Percentiles rank a stretch among this genome's conserved stretches.
Conservation (phyloP, 129 eudicot genomes). For the Arctium lappa region DNA sequence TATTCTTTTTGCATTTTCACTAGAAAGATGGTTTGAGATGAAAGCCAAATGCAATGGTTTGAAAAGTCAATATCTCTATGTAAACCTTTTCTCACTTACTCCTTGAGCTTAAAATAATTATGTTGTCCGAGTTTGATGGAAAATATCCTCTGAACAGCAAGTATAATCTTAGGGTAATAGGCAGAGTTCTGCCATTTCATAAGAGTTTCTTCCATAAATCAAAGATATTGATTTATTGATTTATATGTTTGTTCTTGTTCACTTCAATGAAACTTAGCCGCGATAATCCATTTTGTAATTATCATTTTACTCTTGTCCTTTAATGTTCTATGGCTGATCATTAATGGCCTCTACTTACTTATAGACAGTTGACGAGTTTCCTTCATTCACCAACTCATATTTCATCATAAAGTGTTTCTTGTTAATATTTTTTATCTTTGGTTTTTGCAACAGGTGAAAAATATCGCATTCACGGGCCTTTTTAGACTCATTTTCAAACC, state of each 20-base stretch:
- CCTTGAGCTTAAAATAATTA: too few species aligned
- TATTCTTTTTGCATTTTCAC: neutral
- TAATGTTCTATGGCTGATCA: neutral
- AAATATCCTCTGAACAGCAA: too few species aligned
- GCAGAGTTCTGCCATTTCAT: too few species aligned
- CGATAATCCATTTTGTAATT: neutral
- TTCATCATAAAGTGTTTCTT: neutral
- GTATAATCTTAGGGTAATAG: too few species aligned
- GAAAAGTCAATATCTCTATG: too few species aligned
- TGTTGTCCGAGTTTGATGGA: too few species aligned
- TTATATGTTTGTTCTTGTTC: neutral
- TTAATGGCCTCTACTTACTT: neutral
- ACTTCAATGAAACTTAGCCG: neutral
- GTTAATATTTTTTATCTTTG: neutral
- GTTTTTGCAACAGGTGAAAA: slow-evolving; percentile 58
- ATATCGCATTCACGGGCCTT: slow-evolving; percentile 90
- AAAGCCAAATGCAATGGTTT: neutral
- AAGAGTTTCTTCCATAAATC: too few species aligned
- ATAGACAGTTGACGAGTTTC: neutral
- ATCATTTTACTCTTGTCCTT: neutral
- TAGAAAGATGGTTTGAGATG: neutral
- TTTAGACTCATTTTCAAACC: slow-evolving; percentile 89
- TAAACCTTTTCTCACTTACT: too few species aligned
- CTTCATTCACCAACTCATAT: neutral
- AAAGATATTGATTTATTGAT: neutral